Evolutionary conservation across 306 rosid genomes (phyloP), one percentile per base, ranked within the genome.

Genomic region (Spatholobus suberectus): DNA sequence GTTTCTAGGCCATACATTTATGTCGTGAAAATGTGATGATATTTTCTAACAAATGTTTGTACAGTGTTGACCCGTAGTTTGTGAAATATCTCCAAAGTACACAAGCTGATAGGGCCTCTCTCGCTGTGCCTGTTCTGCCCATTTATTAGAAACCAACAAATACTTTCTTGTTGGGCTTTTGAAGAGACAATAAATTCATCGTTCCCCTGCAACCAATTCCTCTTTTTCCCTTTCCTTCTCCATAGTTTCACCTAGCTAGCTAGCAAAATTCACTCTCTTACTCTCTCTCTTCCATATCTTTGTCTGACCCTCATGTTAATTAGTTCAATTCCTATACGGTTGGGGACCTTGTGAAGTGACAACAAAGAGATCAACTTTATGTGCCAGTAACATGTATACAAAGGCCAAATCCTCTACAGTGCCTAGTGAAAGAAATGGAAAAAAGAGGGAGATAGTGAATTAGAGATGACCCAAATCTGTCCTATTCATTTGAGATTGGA

Each of bases 91-190:
- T 89, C 76, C 67, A 10, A 81, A 89, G 90, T 75, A 87, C 89
- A 78, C 80, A 82, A 85, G 79, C 66, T 80, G 89, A 89, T 81
- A 86, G 83, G 86, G 81, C 76, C 83, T 70, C 68, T 44, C 74
- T 78, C 79, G 21, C 88, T 80, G 89, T 91, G 58, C 61, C 70
- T 81, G 90, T 85, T 90, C 63, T 82, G 89, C 81, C 90, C 88
- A 90, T 92, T 92, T 85, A 89, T 84, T 73, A 84, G 86, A 89
- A 91, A 92, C 92, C 90, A 91, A 89, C 96, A 88, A 89, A 73
- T 57, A 41, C 87, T 70, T 81, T 73, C 84, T 61, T 61, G 59
- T 77, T 85, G 77, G 55, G 82, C 23, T 82, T 81, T 83, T 71
- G 81, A 76, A 81, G 63, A 68, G 43, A 79, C 83, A 80, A 74